Percentiles rank a stretch among this genome's conserved stretches.
phyloP scores from a whole-genome alignment of 2,329 filamentous ascomycete species.

The Penicillium occitanis region DNA sequence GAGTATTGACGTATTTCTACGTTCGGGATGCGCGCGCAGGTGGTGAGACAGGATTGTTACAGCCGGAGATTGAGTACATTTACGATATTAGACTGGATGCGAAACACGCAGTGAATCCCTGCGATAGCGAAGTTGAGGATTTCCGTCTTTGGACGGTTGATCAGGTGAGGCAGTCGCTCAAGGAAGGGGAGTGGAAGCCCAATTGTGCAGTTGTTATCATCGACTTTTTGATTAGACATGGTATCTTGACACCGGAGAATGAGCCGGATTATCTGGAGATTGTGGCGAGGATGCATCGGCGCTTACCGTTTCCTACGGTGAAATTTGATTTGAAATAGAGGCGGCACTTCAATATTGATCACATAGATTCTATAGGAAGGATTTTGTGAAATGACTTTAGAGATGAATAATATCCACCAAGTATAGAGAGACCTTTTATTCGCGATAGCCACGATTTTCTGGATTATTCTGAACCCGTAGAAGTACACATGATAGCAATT shows the following conservation, averaged over 20 bases:
- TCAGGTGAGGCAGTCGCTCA: conserved; percentile 70
- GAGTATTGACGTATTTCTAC: conserved; percentile 81
- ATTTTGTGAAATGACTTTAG: not conserved
- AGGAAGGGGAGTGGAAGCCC: conserved; percentile 78
- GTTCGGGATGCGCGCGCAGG: conserved; percentile 73
- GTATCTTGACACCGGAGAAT: conserved; percentile 73
- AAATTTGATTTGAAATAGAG: conserved; percentile 25
- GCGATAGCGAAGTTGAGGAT: conserved; percentile 84
- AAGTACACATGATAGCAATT: too few relatives aligned
- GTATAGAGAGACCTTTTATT: not conserved
- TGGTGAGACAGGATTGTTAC: conserved; percentile 77
- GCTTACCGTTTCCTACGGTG: conserved; percentile 75
- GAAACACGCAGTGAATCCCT: conserved; percentile 69
- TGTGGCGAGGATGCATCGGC: conserved; percentile 70
- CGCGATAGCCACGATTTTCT: too few relatives aligned
- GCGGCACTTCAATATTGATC: conserved; percentile 22
- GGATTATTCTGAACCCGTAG: too few relatives aligned
- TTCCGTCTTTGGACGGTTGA: conserved; percentile 77
- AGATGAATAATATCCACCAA: not conserved
- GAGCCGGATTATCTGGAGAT: conserved; percentile 79
- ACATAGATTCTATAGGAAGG: conserved; percentile 6
- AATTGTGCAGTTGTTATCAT: conserved; percentile 83
- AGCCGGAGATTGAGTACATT: conserved; percentile 88
- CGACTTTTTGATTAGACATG: conserved; percentile 87
- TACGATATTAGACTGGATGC: conserved; percentile 80